Percentiles rank a stretch among this genome's conserved stretches.
phyloP scores from a whole-genome alignment of 2,329 filamentous ascomycete genomes.

The Fonsecaea erecta region DNA sequence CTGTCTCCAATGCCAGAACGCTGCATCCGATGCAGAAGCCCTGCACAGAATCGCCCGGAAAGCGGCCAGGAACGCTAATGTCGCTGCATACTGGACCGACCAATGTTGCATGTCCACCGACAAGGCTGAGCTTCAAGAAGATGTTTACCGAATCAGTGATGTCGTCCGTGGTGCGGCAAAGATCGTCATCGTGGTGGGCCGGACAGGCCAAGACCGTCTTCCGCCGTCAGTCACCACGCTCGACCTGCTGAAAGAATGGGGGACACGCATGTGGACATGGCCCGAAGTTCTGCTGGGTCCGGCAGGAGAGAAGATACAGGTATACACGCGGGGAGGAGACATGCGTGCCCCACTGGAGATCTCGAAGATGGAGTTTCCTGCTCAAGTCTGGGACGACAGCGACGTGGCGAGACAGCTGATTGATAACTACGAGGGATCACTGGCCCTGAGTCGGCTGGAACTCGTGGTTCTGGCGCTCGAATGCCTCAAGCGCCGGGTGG shows the following conservation, averaged over 20 bases:
- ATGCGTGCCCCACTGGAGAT: conserved; percentile 38
- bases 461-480: conserved; percentile 49
- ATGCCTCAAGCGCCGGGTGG: conserved; percentile 47
- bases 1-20: conserved; percentile 14
- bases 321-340: conserved; percentile 43
- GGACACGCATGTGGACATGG: conserved; percentile 53
- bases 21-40: conserved; percentile 29
- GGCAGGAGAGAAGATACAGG: conserved; percentile 39
- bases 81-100: conserved; percentile 51
- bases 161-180: conserved; percentile 51
- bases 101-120: conserved; percentile 50
- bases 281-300: conserved; percentile 50
- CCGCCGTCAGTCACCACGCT: conserved; percentile 36
- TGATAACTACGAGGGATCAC: conserved; percentile 52
- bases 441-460: conserved; percentile 49
- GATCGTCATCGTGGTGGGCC: conserved; percentile 50
- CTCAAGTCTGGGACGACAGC: conserved; percentile 49
- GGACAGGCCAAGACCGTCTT: conserved; percentile 32
- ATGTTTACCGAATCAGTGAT: conserved; percentile 54
- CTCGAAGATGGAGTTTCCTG: conserved; percentile 49
- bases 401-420: conserved; percentile 48
- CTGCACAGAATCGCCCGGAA: conserved; percentile 47
- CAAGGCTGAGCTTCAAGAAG: conserved; percentile 40
- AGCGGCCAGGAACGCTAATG: conserved; percentile 46
- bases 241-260: conserved; percentile 50